phyloP scores from a whole-genome alignment of 2,329 filamentous ascomycete genomes.

The Geosmithia putterillii region DNA sequence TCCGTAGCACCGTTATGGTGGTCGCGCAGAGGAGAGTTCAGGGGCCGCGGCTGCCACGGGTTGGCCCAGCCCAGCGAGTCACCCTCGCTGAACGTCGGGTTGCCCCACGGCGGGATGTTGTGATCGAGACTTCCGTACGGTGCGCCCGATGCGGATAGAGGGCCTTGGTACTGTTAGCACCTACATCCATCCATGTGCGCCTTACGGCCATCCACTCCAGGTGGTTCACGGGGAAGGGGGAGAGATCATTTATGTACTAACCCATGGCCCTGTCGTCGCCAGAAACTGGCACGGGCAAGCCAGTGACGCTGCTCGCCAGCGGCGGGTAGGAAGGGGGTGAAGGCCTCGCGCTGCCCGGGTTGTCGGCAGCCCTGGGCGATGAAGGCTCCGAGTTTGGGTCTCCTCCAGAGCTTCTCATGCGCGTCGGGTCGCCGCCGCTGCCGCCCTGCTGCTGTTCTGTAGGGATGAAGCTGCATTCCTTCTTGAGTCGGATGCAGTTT shows the following conservation, averaged over 20 bases:
- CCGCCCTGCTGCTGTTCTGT: constrained; percentile 62
- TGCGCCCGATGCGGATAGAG: constrained; percentile 5
- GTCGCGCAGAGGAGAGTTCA: constrained; percentile 35
- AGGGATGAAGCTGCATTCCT: constrained; percentile 85
- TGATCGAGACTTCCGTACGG: too few relatives aligned
- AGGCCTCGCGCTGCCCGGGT: too few relatives aligned
- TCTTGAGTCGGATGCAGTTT: constrained; percentile 89
- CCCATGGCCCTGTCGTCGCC: neutral
- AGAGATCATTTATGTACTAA: neutral
- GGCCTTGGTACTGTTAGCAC: too few relatives aligned
- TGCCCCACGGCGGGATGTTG: constrained; percentile 27
- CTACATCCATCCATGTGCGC: too few relatives aligned
- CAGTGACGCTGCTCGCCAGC: neutral
- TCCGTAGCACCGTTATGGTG: constrained; percentile 10
- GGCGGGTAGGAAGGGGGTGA: neutral
- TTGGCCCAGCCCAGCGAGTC: constrained; percentile 10
- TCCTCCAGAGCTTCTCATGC: neutral
- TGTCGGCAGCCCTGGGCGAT: constrained; percentile 8
- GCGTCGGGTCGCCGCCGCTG: constrained; percentile 17
- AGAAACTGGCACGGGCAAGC: neutral
- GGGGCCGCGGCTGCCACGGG: constrained; percentile 35
- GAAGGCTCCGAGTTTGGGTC: constrained; percentile 9
- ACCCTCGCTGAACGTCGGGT: neutral
- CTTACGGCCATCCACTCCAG: too few relatives aligned
- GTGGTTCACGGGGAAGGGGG: too few relatives aligned